These are phyloP conservation scores for Aspergillus sp. DNA, from an alignment of 2,329 filamentous ascomycete genomes.

Conservation along the genomic window DNA sequence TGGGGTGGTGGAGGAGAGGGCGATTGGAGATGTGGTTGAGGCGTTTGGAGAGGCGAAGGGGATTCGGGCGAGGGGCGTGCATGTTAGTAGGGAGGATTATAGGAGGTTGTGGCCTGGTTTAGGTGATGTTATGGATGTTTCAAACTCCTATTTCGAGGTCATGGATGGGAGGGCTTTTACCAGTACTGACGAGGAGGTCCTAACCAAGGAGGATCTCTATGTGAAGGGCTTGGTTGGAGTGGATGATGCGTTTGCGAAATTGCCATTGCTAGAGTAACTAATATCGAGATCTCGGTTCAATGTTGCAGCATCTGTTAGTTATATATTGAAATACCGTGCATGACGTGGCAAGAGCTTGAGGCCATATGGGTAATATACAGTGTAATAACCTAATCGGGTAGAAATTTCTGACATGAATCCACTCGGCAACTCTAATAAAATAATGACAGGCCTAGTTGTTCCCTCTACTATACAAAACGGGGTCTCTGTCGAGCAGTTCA, in stretches of 20 bases:
- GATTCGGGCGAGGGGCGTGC: constrained; percentile 20
- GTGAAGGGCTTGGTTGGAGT: neutral
- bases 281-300: no score
- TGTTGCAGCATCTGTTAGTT: no score
- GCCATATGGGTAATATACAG: no score
- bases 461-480: no score
- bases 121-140: constrained; percentile 28
- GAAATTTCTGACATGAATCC: no score
- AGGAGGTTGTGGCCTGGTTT: constrained; percentile 29
- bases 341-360: no score
- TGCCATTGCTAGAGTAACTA: neutral
- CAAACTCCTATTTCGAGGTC: neutral
- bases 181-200: neutral
- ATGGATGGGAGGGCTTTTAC: neutral
- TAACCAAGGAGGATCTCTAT: neutral
- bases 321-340: no score
- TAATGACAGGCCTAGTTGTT: no score
- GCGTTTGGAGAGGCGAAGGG: neutral
- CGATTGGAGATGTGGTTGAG: neutral
- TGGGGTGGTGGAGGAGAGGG: neutral
- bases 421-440: no score
- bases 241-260: neutral
- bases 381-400: no score
- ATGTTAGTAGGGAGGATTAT: constrained; percentile 27
- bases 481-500: neutral